These are phyloP conservation scores for Theobroma grandiflorum DNA, from an alignment of 441 rosid genomes.

Conservation along the genomic window DNA sequence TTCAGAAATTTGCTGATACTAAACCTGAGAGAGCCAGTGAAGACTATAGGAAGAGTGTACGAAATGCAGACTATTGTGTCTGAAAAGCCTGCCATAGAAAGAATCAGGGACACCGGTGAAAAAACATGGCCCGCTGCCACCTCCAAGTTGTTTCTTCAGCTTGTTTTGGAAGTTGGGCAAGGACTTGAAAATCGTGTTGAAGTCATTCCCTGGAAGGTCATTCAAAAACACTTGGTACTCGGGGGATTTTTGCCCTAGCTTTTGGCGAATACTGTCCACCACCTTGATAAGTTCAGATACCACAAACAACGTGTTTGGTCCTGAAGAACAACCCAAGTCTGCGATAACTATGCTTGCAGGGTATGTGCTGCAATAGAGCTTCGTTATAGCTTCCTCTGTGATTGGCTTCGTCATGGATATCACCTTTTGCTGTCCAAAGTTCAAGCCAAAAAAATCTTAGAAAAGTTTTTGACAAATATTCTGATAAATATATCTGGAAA, in stretches of 20 bases:
- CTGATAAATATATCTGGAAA: too few relatives aligned
- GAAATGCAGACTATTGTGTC: constrained; percentile 42
- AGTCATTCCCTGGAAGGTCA: constrained; percentile 48
- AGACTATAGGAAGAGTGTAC: constrained; percentile 65
- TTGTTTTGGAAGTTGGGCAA: constrained; percentile 30
- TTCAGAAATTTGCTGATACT: background rate
- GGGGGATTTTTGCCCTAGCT: constrained; percentile 18
- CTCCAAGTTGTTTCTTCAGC: constrained; percentile 25
- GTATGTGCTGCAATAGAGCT: constrained; percentile 7
- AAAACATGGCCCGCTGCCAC: constrained; percentile 28
- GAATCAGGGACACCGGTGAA: constrained; percentile 33
- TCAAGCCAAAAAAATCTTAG: background rate
- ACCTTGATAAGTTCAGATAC: constrained; percentile 17
- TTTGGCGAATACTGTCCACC: constrained; percentile 13
- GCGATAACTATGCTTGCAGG: constrained; percentile 31
- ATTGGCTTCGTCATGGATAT: constrained; percentile 28
- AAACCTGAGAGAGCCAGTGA: constrained; percentile 50
- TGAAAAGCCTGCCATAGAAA: constrained; percentile 42
- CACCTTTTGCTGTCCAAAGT: constrained; percentile 30
- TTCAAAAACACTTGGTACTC: constrained; percentile 42
- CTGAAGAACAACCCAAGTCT: constrained; percentile 47
- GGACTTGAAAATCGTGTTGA: constrained; percentile 40
- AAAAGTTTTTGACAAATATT: background rate
- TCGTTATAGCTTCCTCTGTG: constrained; percentile 21
- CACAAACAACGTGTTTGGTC: constrained; percentile 36